These are phyloP conservation scores for Isoetes taiwanensis DNA, from an alignment of 75 land plant genomes.

Conservation along the genomic window DNA sequence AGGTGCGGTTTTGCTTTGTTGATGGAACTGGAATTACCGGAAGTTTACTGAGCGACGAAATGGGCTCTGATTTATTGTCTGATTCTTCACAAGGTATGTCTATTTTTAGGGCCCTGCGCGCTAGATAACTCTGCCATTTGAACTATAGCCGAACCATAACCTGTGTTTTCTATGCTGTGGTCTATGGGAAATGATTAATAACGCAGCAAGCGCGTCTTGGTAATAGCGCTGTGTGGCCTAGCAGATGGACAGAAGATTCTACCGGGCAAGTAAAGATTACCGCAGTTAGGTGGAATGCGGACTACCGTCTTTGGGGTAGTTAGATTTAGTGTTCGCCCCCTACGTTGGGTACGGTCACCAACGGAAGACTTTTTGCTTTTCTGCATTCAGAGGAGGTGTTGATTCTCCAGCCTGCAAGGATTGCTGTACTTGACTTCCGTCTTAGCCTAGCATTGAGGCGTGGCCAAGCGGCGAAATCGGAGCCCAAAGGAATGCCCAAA, in stretches of 20 bases:
- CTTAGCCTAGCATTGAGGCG: no score
- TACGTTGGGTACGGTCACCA: slow-evolving; percentile 29
- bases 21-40: slow-evolving; percentile 31
- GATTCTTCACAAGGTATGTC: slow-evolving; percentile 34
- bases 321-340: slow-evolving; percentile 12
- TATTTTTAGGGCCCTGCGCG: no score
- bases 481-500: no score
- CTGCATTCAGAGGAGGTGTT: slow-evolving; percentile 22
- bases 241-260: slow-evolving; percentile 30
- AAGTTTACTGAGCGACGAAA: slow-evolving; percentile 32
- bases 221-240: slow-evolving; percentile 21
- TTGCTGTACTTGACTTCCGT: no score
- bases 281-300: slow-evolving; percentile 25
- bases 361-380: slow-evolving; percentile 23
- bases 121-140: not conserved
- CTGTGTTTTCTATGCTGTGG: slow-evolving; percentile 17
- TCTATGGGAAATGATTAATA: slow-evolving; percentile 30
- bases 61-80: slow-evolving; percentile 30
- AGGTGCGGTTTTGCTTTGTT: slow-evolving; percentile 23
- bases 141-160: not conserved
- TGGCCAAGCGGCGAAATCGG: no score
- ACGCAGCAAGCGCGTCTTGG: slow-evolving; percentile 24
- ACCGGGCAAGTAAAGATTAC: slow-evolving; percentile 27
- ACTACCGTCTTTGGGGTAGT: slow-evolving; percentile 28
- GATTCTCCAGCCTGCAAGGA: no score